phyloP scores from a whole-genome alignment of 192 early-diverging fungal genomes.

The Powellomyces hirtus region DNA sequence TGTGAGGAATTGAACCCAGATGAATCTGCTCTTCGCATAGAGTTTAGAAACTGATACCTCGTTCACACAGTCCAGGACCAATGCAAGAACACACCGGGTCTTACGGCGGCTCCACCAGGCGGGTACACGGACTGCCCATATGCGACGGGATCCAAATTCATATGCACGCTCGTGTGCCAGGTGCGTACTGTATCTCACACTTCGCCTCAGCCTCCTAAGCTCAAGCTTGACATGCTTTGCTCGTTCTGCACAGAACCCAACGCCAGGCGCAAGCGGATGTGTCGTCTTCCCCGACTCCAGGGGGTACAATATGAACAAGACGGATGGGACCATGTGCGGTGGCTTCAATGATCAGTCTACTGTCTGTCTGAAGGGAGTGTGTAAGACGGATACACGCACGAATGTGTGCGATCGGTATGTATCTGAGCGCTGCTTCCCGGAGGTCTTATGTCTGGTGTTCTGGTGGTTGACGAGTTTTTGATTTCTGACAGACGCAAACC shows the following conservation, averaged over 20 bases:
- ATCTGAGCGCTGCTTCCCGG: too few relatives aligned
- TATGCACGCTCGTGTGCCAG: conserved; percentile 9
- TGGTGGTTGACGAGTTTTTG: neutral
- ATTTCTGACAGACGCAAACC: neutral
- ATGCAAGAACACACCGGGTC: neutral
- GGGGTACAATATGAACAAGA: conserved; percentile 12
- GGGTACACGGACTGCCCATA: conserved; percentile 17
- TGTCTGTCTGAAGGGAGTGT: conserved; percentile 19
- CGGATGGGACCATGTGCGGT: conserved; percentile 26
- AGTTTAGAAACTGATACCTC: neutral
- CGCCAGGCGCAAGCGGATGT: conserved; percentile 2
- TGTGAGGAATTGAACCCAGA: neutral
- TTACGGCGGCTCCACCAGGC: conserved; percentile 3
- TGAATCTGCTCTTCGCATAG: neutral
- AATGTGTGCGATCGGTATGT: conserved; percentile 19
- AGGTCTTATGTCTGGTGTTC: neutral
- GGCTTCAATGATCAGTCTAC: conserved; percentile 1
- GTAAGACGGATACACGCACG: neutral
- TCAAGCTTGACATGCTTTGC: neutral
- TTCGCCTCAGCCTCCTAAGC: neutral
- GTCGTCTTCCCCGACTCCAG: neutral
- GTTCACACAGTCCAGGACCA: conserved; percentile 8
- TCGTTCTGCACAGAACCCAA: neutral
- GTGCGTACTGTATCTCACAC: neutral
- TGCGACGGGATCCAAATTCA: neutral